Base-by-base conservation (phyloP, 768 basidiomycete species). In the Flagelloscypha sp. region DNA sequence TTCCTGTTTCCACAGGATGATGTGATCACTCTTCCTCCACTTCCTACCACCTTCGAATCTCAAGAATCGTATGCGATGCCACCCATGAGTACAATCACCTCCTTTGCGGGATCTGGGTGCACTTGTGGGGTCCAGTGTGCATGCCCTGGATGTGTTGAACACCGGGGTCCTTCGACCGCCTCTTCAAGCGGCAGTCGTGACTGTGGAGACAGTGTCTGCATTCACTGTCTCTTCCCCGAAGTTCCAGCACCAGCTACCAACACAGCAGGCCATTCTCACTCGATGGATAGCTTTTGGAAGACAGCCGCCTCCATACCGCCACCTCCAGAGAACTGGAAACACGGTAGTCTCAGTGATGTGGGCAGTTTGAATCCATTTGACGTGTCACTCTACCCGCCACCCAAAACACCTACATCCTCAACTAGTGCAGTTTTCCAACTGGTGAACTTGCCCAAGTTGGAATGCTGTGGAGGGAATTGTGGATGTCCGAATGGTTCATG, bases 141-240 rank as follows among this genome's bases (percentile, higher is more conserved):
- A 10, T 87, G 84, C 54, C 82, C 82, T 0, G 82, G 82, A 22
- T 87, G 84, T 49, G 52, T 71, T 7, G 67, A 80, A 45, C 84
- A 86, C 48, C 76, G 80, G n/a, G 73, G 75, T 1, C 38, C 55
- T 12, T 63, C 65, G 12, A 52, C 74, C 40, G 68, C 59, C 13
- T 63, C 63, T 29, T 47, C 61, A 12, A 65, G 73, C 30, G 70
- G 68, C 35, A 56, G 47, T 17, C n/a, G n/a, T n/a, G 58, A 63
- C 42, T 72, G 70, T 48, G 60, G 57, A n/a, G 64, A 70, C 22
- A 70, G 70, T 24, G n/a, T 27, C 13, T 85, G 83, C 48, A 61
- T 66, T 5, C 66, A 70, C 16, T 86, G 83, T 46, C 57, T 84
- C 19, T 25, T 38, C 40, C 20, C 40, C 25, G 22, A 41, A 17